A percentile compares a stretch with the other conserved stretches of the same genome.
phyloP scores from a whole-genome alignment of 129 eudicot species.

The Flaveria ramosissima region DNA sequence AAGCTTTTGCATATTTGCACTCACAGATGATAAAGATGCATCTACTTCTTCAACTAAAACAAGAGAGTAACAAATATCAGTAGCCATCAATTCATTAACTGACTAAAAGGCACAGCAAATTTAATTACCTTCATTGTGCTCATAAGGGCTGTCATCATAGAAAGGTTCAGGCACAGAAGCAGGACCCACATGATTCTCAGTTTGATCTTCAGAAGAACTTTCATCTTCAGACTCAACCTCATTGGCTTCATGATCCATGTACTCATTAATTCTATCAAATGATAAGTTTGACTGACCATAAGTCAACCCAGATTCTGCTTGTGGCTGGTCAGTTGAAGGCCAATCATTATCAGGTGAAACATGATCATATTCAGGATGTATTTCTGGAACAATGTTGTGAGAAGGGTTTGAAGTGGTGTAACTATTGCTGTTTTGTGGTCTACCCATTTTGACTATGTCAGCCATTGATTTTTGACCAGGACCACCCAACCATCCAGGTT shows the following conservation, averaged over 20 bases:
- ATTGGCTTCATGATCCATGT: slow-evolving; percentile 37
- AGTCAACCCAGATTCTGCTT: slow-evolving; percentile 46
- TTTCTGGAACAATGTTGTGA: slow-evolving; percentile 38
- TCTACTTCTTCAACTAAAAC: slow-evolving; percentile 57
- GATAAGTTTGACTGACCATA: slow-evolving; percentile 42
- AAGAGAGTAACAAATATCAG: not conserved
- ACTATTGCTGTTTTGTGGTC: slow-evolving; percentile 60
- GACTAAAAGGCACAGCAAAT: slow-evolving; percentile 2
- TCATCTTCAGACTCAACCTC: slow-evolving; percentile 59
- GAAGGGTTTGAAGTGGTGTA: slow-evolving; percentile 47
- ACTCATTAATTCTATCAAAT: slow-evolving; percentile 42
- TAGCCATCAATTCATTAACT: not conserved
- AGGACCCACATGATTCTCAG: slow-evolving; percentile 37
- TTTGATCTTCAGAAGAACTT: slow-evolving; percentile 41
- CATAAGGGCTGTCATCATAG: slow-evolving; percentile 49
- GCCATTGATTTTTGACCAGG: slow-evolving; percentile 96
- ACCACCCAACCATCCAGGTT: slow-evolving; percentile 66
- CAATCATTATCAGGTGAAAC: slow-evolving; percentile 64
- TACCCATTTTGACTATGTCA: slow-evolving; percentile 96
- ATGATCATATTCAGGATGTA: slow-evolving; percentile 27
- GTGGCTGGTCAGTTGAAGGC: slow-evolving; percentile 70
- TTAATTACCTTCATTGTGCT: slow-evolving; percentile 60
- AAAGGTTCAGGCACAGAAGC: slow-evolving; percentile 49
- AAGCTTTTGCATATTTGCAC: slow-evolving; percentile 59
- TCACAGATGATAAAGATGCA: slow-evolving; percentile 56